phyloP scores from a whole-genome alignment of 106 monocot species.

The Triglochin maritima region DNA sequence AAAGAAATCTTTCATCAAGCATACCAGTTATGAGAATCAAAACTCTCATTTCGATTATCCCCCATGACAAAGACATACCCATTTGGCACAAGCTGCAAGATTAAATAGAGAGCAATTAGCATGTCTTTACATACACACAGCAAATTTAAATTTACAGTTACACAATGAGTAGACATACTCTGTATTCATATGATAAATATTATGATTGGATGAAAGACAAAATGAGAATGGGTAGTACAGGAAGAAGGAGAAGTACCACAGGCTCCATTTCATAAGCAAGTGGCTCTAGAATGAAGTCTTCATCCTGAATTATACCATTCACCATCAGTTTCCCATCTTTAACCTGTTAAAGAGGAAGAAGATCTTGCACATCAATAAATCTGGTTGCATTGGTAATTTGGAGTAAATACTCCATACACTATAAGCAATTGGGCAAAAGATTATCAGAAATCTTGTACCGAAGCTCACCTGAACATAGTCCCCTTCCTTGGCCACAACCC shows the following conservation, averaged over 20 bases:
- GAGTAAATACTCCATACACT: no score
- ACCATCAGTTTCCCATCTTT: slow-evolving; percentile 68
- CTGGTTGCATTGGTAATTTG: no score
- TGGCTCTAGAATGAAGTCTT: slow-evolving; percentile 82
- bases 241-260: slow-evolving; percentile 35
- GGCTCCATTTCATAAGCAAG: slow-evolving; percentile 66
- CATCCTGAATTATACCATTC: slow-evolving; percentile 71
- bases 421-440: no score
- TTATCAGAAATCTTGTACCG: neutral
- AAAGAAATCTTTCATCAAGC: neutral
- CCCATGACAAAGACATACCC: slow-evolving; percentile 93
- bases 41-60: slow-evolving; percentile 91
- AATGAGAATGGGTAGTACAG: neutral
- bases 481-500: slow-evolving; percentile 83
- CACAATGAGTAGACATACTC: no score
- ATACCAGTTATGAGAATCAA: slow-evolving; percentile 92
- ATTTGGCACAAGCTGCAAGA: slow-evolving; percentile 73
- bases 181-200: no score
- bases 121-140: neutral
- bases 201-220: no score
- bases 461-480: slow-evolving; percentile 70
- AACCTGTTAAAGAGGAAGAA: slow-evolving; percentile 36
- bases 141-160: no score
- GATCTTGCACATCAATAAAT: no score
- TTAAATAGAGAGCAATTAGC: neutral